Conservation (phyloP, 2,329 filamentous ascomycete genomes). For the Calcarisporium arbuscula region DNA sequence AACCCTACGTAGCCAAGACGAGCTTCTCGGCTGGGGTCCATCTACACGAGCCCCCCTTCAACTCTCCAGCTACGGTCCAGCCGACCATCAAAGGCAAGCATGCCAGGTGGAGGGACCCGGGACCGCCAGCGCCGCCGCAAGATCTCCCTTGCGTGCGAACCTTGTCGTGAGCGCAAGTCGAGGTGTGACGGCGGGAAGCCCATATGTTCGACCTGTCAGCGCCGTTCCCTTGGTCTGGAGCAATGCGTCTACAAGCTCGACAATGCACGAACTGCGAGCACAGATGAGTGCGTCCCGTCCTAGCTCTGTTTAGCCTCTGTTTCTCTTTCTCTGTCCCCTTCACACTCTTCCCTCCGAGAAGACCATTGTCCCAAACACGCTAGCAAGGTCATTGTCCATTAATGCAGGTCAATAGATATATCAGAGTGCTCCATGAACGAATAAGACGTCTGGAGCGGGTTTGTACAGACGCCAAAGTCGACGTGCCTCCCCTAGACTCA, state of each 20-base stretch:
- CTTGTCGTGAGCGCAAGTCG: constrained; percentile 33
- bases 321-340: no score
- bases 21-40: no score
- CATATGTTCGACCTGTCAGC: constrained; percentile 34
- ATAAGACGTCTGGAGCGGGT: constrained; percentile 19
- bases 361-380: no score
- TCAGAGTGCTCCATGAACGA: constrained; percentile 18
- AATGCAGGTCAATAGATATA: constrained; percentile 5
- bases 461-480: constrained; percentile 9
- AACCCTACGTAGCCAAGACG: no score
- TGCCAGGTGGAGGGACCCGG: not conserved
- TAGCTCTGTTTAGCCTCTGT: no score
- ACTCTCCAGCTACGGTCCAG: no score
- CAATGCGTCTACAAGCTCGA: constrained; percentile 31
- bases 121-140: constrained; percentile 11
- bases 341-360: no score
- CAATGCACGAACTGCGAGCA: constrained; percentile 28
- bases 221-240: constrained; percentile 23
- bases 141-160: constrained; percentile 23
- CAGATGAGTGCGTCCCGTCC: constrained; percentile 20
- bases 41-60: no score
- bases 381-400: no score
- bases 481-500: constrained; percentile 3
- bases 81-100: no score
- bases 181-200: constrained; percentile 37